Evolutionary conservation across 2,329 filamentous ascomycete species (phyloP).

Genomic region (Aspergillus viridinutans): DNA sequence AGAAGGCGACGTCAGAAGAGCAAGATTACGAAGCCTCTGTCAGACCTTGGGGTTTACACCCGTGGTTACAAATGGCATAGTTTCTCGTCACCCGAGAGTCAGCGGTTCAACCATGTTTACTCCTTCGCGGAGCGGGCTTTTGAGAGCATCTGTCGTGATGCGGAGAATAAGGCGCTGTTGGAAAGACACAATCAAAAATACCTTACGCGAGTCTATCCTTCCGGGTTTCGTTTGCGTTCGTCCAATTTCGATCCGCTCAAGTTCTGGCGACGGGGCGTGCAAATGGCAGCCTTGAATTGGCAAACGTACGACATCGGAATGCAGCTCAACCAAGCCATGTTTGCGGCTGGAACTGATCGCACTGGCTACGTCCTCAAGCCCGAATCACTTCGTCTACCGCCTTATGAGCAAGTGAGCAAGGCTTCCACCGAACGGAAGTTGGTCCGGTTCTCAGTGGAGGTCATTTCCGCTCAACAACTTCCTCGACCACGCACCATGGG

Average conservation of each 20-base stretch:
- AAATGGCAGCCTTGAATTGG: slow-evolving; percentile 98
- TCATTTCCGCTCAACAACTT: slow-evolving; percentile 92
- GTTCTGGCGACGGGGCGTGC: slow-evolving; percentile 92
- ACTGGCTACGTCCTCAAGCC: slow-evolving; percentile 95
- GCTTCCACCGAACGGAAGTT: slow-evolving; percentile 72
- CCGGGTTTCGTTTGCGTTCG: slow-evolving; percentile 73
- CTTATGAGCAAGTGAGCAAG: slow-evolving; percentile 26
- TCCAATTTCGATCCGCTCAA: slow-evolving; percentile 92
- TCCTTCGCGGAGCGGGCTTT: slow-evolving; percentile 92
- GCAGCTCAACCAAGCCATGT: slow-evolving; percentile 98
- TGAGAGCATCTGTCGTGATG: slow-evolving; percentile 70
- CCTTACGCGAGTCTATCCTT: slow-evolving; percentile 91
- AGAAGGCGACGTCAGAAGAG: slow-evolving; percentile 64
- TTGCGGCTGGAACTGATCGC: slow-evolving; percentile 78
- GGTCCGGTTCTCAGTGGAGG: slow-evolving; percentile 77
- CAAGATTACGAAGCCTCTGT: slow-evolving; percentile 80
- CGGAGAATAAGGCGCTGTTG: slow-evolving; percentile 70
- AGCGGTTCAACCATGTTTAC: slow-evolving; percentile 88
- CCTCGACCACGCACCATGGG: slow-evolving; percentile 73
- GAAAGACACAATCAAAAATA: slow-evolving; percentile 88
- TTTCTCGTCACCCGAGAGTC: slow-evolving; percentile 73
- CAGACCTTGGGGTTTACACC: slow-evolving; percentile 78
- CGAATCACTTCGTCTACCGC: slow-evolving; percentile 62
- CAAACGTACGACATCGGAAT: slow-evolving; percentile 95
- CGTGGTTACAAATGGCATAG: slow-evolving; percentile 77